These are phyloP conservation scores for Saccharomycopsis microspora DNA, from an alignment of 805 yeast genomes.

Conservation along the genomic window DNA sequence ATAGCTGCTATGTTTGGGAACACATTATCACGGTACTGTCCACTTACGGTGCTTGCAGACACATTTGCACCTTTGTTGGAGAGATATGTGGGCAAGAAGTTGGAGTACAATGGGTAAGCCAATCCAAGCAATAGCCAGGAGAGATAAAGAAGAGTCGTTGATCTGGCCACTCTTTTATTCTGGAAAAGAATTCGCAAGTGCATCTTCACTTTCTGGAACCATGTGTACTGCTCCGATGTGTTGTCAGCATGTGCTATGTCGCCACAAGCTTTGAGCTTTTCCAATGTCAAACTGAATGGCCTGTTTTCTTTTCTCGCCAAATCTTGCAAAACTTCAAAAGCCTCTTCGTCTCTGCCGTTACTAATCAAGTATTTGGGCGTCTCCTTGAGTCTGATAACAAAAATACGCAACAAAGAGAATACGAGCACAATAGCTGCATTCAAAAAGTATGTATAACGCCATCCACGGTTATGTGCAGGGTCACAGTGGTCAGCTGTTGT, in stretches of 20 bases:
- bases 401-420: constrained; percentile 36
- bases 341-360: constrained; percentile 39
- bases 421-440: constrained; percentile 41
- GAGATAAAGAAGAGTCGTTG: constrained; percentile 33
- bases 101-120: constrained; percentile 45
- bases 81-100: constrained; percentile 42
- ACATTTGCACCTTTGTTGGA: constrained; percentile 37
- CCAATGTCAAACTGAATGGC: constrained; percentile 32
- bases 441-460: constrained; percentile 48
- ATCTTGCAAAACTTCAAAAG: constrained; percentile 31
- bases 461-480: constrained; percentile 39
- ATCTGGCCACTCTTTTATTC: constrained; percentile 30
- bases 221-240: constrained; percentile 19
- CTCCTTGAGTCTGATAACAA: constrained; percentile 35
- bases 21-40: constrained; percentile 35
- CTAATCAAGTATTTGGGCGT: constrained; percentile 46
- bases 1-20: constrained; percentile 36
- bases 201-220: constrained; percentile 21
- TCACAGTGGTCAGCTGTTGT: constrained; percentile 32
- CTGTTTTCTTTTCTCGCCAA: constrained; percentile 38
- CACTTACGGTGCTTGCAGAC: constrained; percentile 25
- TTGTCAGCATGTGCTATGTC: constrained; percentile 19
- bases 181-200: constrained; percentile 39
- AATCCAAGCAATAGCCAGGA: constrained; percentile 51
- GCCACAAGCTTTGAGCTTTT: constrained; percentile 36